Conservation (phyloP, 306 rosid species). For the Myrica gale region DNA sequence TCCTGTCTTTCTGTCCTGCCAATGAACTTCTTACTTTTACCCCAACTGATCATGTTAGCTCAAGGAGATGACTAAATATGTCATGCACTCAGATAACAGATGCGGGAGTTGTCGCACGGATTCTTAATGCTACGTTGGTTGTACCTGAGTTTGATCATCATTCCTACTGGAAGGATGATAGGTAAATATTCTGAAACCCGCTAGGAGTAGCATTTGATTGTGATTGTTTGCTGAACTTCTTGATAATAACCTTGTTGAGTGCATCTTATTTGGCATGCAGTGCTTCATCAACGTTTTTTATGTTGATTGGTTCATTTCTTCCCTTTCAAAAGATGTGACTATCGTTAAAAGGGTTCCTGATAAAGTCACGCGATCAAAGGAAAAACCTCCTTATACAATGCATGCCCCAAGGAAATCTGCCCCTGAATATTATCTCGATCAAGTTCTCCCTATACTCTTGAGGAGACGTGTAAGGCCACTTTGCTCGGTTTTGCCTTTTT, state of each 20-base stretch:
- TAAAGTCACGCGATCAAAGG: slow-evolving; percentile 90
- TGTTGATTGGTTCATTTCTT: slow-evolving; percentile 81
- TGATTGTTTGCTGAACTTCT: slow-evolving; percentile 18
- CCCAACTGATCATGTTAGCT: slow-evolving; percentile 1
- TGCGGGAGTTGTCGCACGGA: slow-evolving; percentile 93
- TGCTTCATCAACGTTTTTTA: slow-evolving; percentile 79
- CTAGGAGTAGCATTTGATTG: neutral
- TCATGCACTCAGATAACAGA: slow-evolving; percentile 75
- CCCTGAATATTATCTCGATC: slow-evolving; percentile 94
- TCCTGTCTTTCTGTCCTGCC: too few species aligned
- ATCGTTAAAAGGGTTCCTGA: slow-evolving; percentile 89
- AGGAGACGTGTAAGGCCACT: slow-evolving; percentile 69
- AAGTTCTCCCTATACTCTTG: slow-evolving; percentile 88
- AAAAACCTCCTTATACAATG: slow-evolving; percentile 98
- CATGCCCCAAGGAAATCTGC: slow-evolving; percentile 98
- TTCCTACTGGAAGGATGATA: slow-evolving; percentile 93
- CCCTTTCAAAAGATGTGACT: slow-evolving; percentile 79
- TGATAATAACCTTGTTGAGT: slow-evolving; percentile 14
- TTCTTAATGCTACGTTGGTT: slow-evolving; percentile 94
- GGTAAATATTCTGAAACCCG: slow-evolving; percentile 44
- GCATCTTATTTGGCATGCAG: slow-evolving; percentile 43
- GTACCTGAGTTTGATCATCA: slow-evolving; percentile 93
- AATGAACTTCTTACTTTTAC: neutral
- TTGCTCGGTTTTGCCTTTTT: neutral
- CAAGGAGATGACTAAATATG: slow-evolving; percentile 33